Percentiles rank a stretch among this genome's conserved stretches.
Conservation (phyloP, 2,329 filamentous ascomycete species). For the Capronia americana region DNA sequence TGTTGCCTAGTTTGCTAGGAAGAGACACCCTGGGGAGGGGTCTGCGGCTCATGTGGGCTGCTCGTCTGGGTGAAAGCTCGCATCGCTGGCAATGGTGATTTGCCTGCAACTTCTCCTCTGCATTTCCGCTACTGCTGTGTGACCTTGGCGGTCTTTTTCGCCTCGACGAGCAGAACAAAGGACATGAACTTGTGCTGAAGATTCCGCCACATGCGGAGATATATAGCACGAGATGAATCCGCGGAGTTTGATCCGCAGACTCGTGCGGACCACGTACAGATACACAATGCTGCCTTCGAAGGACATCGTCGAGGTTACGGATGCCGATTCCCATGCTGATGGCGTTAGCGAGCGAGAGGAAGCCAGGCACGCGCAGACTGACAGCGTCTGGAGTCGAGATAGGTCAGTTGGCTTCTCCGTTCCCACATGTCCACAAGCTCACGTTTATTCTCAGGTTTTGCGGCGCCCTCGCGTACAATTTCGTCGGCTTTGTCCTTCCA, state of each 20-base stretch:
- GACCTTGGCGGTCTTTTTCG: conserved; percentile 14
- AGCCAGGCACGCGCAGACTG: neutral
- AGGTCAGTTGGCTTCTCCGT: conserved; percentile 4
- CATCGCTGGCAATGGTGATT: conserved; percentile 1
- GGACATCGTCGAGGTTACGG: conserved; percentile 13
- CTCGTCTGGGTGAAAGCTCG: conserved; percentile 3
- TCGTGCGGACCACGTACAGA: conserved; percentile 18
- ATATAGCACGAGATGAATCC: conserved; percentile 1
- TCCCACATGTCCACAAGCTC: neutral
- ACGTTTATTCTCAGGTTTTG: conserved; percentile 50
- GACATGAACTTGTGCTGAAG: neutral
- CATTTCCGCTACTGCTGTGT: conserved; percentile 15
- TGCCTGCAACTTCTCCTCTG: neutral
- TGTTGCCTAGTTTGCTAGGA: neutral
- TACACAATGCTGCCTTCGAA: conserved; percentile 25
- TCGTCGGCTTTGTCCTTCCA: conserved; percentile 67
- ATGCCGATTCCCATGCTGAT: neutral
- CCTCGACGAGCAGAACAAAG: neutral
- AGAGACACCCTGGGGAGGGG: neutral
- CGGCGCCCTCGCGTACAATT: conserved; percentile 68
- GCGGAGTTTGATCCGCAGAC: conserved; percentile 6
- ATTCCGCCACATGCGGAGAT: neutral
- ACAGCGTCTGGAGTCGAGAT: conserved; percentile 20
- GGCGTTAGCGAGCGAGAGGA: neutral
- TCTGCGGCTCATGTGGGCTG: neutral